Evolutionary conservation across 2,329 filamentous ascomycete genomes (phyloP).

Genomic region (Xylaria arbuscula): DNA sequence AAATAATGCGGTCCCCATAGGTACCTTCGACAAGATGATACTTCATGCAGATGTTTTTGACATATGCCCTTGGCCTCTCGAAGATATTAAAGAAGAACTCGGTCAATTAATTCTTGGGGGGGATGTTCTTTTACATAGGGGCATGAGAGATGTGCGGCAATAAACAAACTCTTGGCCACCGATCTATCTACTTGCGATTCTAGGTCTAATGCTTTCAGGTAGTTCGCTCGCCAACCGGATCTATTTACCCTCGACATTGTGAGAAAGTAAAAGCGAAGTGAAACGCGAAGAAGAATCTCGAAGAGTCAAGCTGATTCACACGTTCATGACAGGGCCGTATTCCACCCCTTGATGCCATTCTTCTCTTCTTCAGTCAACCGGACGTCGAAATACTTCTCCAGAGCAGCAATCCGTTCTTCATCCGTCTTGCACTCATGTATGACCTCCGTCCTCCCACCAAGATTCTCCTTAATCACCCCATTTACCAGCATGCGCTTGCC

Average conservation of each 20-base stretch:
- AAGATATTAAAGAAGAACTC: too few species aligned
- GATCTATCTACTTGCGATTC: not conserved
- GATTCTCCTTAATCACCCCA: slow-evolving; percentile 64
- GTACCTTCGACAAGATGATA: not conserved
- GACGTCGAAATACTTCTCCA: slow-evolving; percentile 40
- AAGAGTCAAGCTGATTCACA: not conserved
- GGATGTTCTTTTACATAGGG: not conserved
- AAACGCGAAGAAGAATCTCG: too few species aligned
- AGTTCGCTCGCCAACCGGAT: not conserved
- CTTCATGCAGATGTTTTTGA: too few species aligned
- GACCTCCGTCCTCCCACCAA: slow-evolving; percentile 61
- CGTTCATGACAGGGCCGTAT: slow-evolving; percentile 52
- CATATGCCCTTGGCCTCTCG: too few species aligned
- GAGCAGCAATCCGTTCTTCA: slow-evolving; percentile 38
- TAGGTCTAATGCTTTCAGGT: not conserved
- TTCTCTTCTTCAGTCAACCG: slow-evolving; percentile 37
- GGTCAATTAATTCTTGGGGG: too few species aligned
- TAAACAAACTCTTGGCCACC: not conserved
- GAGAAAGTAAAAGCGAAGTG: too few species aligned
- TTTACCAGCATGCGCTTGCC: slow-evolving; percentile 66
- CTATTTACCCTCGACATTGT: not conserved
- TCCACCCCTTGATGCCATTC: slow-evolving; percentile 60
- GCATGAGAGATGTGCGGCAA: not conserved
- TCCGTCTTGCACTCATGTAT: slow-evolving; percentile 62
- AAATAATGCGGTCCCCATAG: not conserved